These are phyloP conservation scores for Helotiales sp. DNA, from an alignment of 2,329 filamentous ascomycete genomes.

Conservation along the genomic window DNA sequence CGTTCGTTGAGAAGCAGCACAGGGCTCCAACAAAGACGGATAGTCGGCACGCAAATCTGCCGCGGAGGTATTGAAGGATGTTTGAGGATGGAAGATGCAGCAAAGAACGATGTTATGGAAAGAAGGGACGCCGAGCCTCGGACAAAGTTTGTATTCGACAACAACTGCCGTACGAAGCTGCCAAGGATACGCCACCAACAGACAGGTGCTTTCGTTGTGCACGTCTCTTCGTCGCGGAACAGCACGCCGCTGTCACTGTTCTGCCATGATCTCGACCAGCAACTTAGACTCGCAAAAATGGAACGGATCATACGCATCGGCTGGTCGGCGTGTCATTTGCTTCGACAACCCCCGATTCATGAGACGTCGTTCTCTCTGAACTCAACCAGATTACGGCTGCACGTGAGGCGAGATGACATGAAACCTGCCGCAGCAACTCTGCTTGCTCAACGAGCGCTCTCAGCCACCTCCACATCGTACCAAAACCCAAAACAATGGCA, in stretches of 20 bases:
- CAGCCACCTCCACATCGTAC: constrained; percentile 4
- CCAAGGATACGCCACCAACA: neutral
- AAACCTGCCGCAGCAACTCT: neutral
- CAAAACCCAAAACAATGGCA: neutral
- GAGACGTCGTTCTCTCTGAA: neutral
- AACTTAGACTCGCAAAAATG: neutral
- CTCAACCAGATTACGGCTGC: neutral
- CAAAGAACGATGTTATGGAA: too few species aligned
- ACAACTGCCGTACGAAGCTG: neutral
- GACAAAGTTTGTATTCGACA: neutral
- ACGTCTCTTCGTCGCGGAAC: neutral
- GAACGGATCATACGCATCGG: neutral
- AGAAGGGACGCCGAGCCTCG: too few species aligned
- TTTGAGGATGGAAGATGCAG: too few species aligned
- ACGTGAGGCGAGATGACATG: neutral
- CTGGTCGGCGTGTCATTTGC: neutral
- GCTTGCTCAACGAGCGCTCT: neutral
- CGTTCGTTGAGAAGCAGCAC: constrained; percentile 59
- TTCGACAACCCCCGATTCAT: neutral
- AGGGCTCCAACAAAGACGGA: too few species aligned
- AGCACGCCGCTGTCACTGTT: neutral
- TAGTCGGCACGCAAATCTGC: too few species aligned
- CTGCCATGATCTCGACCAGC: neutral
- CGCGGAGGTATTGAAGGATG: too few species aligned
- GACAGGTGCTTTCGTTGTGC: neutral